Evolutionary conservation across 164 flowering plant species (phyloP), one percentile per base, ranked within the genome.

Genomic region (Macadamia tetraphylla): DNA sequence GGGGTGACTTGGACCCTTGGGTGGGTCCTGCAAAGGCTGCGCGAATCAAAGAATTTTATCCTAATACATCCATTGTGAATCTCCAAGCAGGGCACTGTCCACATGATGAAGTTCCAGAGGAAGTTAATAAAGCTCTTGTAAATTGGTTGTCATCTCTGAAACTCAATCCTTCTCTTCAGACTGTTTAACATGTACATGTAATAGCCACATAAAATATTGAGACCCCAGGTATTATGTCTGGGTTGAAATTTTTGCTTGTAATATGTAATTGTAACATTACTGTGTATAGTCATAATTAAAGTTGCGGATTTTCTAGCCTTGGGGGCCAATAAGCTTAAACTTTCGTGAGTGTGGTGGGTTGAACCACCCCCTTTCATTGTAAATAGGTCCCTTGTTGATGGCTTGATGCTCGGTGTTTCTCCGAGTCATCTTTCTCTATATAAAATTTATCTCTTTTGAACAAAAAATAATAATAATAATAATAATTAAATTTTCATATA

Each of bases 1-100:
- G 99, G 97, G 99, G 97, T 6, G 99, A 94, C 76, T 80, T 89
- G 18, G 99, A 94, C 73, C 99, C 99, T n/a, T 94, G 99, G 97
- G 97, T 90, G 0, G 99, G 97, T 17, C 89, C 97, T 58, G 81
- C 90, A 0, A 94, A 94, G 76, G 99, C 99, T 3, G 75, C 61
- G 48, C 68, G 85, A 58, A 94, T 92, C 81, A 90, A 90, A 70
- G 97, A 90, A 67, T 89, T 90, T 62, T 92, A 94, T 66, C 87
- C 97, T 17, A 87, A 86, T 13, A 78, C 94, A 14, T 75, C 94
- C 9, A 73, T 92, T 43, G 96, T 90, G 43, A 81, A 80, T 76
- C 80, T 94, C 15, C 89, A 89, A 76, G 98, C 97, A 1, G 98
- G 97, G n/a, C 98, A 91, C 74, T 94, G 97, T 62, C 98, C 98